Evolutionary conservation across 306 rosid species (phyloP).

Genomic region (Sicyos baderoa): DNA sequence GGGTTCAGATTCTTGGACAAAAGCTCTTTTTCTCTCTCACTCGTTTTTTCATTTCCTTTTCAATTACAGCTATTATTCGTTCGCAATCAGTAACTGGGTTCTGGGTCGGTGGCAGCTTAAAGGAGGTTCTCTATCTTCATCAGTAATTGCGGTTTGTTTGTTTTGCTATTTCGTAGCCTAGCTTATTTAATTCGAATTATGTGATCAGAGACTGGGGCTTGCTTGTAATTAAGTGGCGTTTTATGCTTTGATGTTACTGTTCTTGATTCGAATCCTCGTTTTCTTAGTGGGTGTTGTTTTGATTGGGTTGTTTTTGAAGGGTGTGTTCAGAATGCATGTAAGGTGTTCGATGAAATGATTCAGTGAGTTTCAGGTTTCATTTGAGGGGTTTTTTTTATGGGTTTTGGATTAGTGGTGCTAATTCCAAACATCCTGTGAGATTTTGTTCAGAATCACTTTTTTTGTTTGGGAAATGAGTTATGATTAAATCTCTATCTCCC

Average conservation of each 20-base stretch:
- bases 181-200: not conserved
- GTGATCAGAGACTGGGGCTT: not conserved
- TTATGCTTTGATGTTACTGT: not conserved
- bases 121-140: not conserved
- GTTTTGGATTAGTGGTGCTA: not conserved
- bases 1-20: conserved; percentile 15
- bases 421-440: not conserved
- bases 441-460: not conserved
- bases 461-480: no score
- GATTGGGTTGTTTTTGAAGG: not conserved
- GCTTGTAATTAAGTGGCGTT: not conserved
- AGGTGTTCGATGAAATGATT: conserved; percentile 8
- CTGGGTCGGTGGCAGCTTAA: not conserved
- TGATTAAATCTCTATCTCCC: not conserved
- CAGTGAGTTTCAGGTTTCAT: not conserved
- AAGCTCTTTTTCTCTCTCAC: conserved; percentile 6
- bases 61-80: conserved; percentile 5
- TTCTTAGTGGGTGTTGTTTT: not conserved
- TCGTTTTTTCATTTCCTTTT: conserved; percentile 1
- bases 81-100: not conserved
- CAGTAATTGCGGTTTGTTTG: not conserved
- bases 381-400: not conserved
- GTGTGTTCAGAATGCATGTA: not conserved
- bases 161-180: not conserved
- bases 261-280: not conserved